These are phyloP conservation scores for Dacryopinax primogenitus DNA, from an alignment of 768 basidiomycete species.

Conservation along the genomic window DNA sequence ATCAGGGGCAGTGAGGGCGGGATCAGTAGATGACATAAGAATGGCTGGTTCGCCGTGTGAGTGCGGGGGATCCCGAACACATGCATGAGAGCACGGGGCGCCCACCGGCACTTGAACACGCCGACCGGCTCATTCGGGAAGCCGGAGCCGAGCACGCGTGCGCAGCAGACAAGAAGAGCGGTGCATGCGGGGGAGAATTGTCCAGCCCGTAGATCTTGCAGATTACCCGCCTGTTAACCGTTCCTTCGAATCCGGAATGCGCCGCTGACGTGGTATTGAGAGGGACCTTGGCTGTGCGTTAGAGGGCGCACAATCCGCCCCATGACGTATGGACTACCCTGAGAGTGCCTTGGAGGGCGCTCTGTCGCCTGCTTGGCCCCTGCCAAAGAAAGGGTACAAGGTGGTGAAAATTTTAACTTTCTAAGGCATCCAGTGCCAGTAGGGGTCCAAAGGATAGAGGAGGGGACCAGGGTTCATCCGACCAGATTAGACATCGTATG, in stretches of 20 bases:
- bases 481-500: too few relatives aligned
- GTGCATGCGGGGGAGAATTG: background rate
- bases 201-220: background rate
- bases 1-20: constrained; percentile 4
- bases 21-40: constrained; percentile 6
- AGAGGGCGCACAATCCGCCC: too few relatives aligned
- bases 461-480: too few relatives aligned
- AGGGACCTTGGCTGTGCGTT: background rate
- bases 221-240: too few relatives aligned
- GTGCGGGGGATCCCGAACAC: too few relatives aligned
- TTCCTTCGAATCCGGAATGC: background rate
- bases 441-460: background rate
- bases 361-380: too few relatives aligned
- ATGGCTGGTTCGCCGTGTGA: background rate
- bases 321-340: background rate
- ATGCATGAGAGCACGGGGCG: background rate
- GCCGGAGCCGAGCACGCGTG: constrained; percentile 1
- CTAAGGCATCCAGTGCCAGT: background rate
- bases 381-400: background rate
- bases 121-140: background rate
- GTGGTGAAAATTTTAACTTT: background rate
- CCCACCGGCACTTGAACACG: background rate
- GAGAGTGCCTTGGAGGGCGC: background rate
- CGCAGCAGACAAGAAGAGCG: background rate
- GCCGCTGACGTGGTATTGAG: constrained; percentile 1